Evolutionary conservation across 768 basidiomycete genomes (phyloP).

Genomic region (Panellus pusillus): DNA sequence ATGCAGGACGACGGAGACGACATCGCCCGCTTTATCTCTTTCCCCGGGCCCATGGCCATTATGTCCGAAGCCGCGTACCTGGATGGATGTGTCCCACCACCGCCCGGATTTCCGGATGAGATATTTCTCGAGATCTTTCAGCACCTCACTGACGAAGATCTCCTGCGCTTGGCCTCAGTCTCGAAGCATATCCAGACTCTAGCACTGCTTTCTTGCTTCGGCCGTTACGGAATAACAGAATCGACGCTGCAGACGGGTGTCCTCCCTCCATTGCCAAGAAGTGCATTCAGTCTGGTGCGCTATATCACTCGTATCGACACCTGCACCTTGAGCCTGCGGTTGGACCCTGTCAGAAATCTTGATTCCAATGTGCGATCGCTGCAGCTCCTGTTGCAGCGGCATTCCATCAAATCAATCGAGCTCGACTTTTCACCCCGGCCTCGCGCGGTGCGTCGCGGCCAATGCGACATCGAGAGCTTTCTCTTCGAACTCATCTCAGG

Average conservation of each 20-base stretch:
- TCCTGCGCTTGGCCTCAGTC: conserved; percentile 1
- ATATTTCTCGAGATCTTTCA: conserved; percentile 8
- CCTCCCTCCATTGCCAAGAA: not conserved
- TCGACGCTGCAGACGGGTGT: not conserved
- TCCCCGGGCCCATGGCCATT: too few relatives aligned
- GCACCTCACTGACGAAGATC: not conserved
- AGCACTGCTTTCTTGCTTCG: not conserved
- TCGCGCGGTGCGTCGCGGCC: too few relatives aligned
- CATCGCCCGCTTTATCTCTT: too few relatives aligned
- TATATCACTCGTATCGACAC: not conserved
- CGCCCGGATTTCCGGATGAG: not conserved
- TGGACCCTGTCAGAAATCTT: not conserved
- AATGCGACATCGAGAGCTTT: not conserved
- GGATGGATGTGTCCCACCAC: too few relatives aligned
- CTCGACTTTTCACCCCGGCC: not conserved
- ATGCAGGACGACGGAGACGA: too few relatives aligned
- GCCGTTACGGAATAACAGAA: conserved; percentile 9
- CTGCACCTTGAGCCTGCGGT: not conserved
- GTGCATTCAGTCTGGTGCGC: conserved; percentile 1
- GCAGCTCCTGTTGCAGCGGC: not conserved
- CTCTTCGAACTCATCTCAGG: not conserved
- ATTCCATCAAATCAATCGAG: not conserved
- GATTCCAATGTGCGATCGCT: not conserved
- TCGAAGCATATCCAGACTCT: conserved; percentile 11
- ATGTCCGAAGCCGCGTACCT: too few relatives aligned